Percentiles rank a stretch among this genome's conserved stretches.
Evolutionary conservation across 345 rosid genomes (phyloP).

Genomic region (Syzygium jambos): DNA sequence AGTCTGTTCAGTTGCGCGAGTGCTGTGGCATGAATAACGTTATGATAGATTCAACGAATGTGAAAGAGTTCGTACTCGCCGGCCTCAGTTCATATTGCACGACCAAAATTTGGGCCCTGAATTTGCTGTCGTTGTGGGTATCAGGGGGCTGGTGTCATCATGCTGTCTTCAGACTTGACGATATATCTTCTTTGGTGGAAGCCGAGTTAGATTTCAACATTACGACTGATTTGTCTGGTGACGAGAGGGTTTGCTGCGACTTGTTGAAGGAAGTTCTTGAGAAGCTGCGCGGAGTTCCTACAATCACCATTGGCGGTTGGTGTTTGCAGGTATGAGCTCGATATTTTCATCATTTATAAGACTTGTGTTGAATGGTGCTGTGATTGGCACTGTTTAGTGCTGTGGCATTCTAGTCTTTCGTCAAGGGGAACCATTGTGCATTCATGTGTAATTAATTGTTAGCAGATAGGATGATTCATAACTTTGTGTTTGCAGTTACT

Average conservation of each 20-base stretch:
- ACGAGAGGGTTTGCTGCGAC: not conserved
- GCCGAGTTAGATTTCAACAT: not conserved
- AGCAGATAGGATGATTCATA: too few species aligned
- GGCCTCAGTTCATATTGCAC: too few species aligned
- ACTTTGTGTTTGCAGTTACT: too few species aligned
- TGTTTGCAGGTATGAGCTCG: not conserved
- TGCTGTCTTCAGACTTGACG: not conserved
- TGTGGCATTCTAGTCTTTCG: not conserved
- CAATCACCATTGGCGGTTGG: not conserved
- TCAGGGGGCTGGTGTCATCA: not conserved
- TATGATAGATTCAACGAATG: not conserved
- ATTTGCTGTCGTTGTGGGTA: not conserved
- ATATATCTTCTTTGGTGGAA: not conserved
- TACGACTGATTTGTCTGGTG: too few species aligned
- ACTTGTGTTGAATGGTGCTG: not conserved
- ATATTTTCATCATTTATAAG: not conserved
- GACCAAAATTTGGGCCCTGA: not conserved
- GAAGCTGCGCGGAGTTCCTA: not conserved
- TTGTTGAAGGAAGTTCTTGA: not conserved
- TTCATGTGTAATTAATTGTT: too few species aligned
- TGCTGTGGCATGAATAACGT: not conserved
- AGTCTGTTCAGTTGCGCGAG: not conserved
- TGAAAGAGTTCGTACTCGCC: not conserved
- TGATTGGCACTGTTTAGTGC: not conserved
- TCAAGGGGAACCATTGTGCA: not conserved